These are phyloP conservation scores for Kokia cookei DNA, from an alignment of 441 rosid species.

Conservation along the genomic window DNA sequence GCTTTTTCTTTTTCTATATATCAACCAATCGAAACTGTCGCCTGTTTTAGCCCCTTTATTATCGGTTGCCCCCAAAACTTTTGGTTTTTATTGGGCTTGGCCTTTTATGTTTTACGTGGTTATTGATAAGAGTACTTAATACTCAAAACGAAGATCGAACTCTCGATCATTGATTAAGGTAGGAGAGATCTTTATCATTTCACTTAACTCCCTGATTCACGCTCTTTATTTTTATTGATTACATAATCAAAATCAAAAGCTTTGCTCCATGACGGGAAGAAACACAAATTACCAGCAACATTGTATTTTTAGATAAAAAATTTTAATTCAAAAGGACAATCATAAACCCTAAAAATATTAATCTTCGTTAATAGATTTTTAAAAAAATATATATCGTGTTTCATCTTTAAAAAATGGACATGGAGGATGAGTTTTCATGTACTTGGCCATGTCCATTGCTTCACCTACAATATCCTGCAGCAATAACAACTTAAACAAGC, in stretches of 20 bases:
- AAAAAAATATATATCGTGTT: conserved; percentile 10
- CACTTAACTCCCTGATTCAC: no score
- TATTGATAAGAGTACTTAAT: no score
- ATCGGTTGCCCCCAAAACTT: not conserved
- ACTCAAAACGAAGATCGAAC: no score
- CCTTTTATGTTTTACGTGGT: not conserved
- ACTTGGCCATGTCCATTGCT: conserved; percentile 68
- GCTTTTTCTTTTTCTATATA: not conserved
- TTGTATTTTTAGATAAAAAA: no score
- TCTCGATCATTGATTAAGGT: no score
- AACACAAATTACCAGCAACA: no score
- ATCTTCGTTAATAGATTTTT: no score
- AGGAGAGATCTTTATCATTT: no score
- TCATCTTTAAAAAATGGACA: conserved; percentile 58
- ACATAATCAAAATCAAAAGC: not conserved
- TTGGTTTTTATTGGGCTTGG: not conserved
- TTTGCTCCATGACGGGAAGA: no score
- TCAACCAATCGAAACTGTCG: not conserved
- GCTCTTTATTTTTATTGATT: not conserved
- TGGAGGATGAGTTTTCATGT: conserved; percentile 62
- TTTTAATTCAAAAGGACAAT: no score
- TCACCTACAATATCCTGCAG: conserved; percentile 47
- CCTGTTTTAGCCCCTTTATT: not conserved
- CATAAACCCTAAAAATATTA: no score
- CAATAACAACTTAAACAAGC: conserved; percentile 9